These are phyloP conservation scores for Euptelea pleiosperma DNA, from an alignment of 164 flowering plant genomes.

Conservation along the genomic window DNA sequence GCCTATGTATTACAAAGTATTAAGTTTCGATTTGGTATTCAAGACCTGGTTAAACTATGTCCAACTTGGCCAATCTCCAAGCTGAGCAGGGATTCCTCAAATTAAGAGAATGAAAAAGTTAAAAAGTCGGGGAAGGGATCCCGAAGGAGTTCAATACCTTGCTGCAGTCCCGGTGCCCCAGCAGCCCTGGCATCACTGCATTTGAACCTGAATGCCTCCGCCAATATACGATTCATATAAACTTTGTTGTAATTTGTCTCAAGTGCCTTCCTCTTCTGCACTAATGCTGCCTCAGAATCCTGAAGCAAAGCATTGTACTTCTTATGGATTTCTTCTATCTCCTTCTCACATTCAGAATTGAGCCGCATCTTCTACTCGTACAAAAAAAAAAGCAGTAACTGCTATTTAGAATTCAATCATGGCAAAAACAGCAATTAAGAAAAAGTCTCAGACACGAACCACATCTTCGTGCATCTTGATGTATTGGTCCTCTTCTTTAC, in stretches of 20 bases:
- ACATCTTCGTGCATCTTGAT: conserved; percentile 41
- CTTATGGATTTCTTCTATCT: conserved; percentile 54
- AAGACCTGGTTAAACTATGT: too few species aligned
- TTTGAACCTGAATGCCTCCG: conserved; percentile 53
- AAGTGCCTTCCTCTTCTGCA: conserved; percentile 30
- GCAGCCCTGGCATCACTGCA: conserved; percentile 31
- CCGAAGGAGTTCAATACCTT: conserved; percentile 29
- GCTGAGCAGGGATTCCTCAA: neutral
- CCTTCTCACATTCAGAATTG: conserved; percentile 59
- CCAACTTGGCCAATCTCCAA: neutral
- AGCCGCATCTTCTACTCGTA: conserved; percentile 50
- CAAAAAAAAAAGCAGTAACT: neutral
- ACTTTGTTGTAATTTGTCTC: conserved; percentile 42
- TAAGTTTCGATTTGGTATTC: too few species aligned
- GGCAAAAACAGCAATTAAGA: neutral
- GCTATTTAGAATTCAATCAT: neutral
- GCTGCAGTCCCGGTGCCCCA: conserved; percentile 23
- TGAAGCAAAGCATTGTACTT: conserved; percentile 47
- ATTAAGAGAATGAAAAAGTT: neutral
- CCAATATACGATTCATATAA: conserved; percentile 49
- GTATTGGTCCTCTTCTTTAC: conserved; percentile 39
- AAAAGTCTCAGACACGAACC: conserved; percentile 34
- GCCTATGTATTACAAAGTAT: too few species aligned
- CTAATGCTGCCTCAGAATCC: conserved; percentile 45
- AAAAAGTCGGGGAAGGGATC: neutral